phyloP scores from a whole-genome alignment of 768 basidiomycete genomes.

The Boletus tylopilopsis region DNA sequence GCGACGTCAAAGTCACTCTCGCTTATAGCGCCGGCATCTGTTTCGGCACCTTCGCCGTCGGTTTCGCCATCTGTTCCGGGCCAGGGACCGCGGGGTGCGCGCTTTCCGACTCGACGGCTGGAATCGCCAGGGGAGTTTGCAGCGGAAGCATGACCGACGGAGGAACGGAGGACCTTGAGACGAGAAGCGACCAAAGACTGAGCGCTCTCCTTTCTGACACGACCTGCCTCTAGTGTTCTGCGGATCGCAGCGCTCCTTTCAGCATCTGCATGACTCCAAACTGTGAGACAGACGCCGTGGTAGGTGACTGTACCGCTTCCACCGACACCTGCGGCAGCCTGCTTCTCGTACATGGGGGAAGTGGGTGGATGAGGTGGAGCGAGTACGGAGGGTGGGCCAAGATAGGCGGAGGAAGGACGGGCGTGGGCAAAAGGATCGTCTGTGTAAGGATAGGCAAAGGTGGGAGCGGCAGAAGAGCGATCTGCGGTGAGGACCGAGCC shows the following conservation, averaged over 20 bases:
- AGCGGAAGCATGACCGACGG: conserved; percentile 40
- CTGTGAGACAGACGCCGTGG: conserved; percentile 89
- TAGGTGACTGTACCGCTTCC: conserved; percentile 53
- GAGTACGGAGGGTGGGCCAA: conserved; percentile 71
- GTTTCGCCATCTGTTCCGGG: conserved; percentile 64
- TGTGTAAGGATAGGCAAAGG: conserved; percentile 69
- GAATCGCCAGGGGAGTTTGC: conserved; percentile 48
- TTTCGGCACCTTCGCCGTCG: conserved; percentile 66
- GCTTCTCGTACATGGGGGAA: conserved; percentile 32
- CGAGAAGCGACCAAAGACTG: conserved; percentile 69
- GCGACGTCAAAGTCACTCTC: conserved; percentile 86
- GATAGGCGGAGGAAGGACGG: conserved; percentile 74
- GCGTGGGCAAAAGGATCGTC: conserved; percentile 68
- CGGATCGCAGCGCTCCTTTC: conserved; percentile 83
- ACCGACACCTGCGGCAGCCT: conserved; percentile 34
- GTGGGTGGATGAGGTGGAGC: conserved; percentile 30
- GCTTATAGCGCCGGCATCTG: conserved; percentile 70
- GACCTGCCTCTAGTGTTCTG: conserved; percentile 73
- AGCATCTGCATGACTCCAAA: conserved; percentile 94
- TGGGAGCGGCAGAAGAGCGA: conserved; percentile 59
- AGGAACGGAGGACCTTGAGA: conserved; percentile 60
- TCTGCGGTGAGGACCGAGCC: conserved; percentile 69
- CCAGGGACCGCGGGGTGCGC: conserved; percentile 68
- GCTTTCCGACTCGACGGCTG: conserved; percentile 54
- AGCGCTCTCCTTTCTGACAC: conserved; percentile 74